Conservation (phyloP, 2,329 filamentous ascomycete genomes). For the Talaromyces amestolkiae region DNA sequence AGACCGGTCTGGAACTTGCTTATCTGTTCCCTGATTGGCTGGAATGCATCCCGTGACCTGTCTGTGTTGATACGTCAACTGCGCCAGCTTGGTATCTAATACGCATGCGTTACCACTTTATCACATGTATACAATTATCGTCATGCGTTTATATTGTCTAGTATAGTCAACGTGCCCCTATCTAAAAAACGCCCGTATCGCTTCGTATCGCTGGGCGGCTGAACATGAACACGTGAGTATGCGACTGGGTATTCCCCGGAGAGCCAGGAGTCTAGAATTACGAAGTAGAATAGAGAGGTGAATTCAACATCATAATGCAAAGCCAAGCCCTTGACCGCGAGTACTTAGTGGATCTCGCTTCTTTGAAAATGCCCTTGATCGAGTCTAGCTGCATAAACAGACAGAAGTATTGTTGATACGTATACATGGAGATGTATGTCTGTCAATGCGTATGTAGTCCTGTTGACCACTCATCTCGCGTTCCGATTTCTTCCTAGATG, state of each 20-base stretch:
- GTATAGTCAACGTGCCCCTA: background rate
- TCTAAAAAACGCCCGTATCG: background rate
- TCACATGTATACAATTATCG: background rate
- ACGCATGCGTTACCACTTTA: slow-evolving; percentile 1
- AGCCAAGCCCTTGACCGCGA: slow-evolving; percentile 15
- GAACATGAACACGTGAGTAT: background rate
- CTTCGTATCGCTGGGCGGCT: background rate
- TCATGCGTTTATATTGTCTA: background rate
- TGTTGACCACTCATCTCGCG: background rate
- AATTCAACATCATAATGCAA: background rate
- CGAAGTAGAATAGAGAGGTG: background rate
- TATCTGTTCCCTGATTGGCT: background rate
- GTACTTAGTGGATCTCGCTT: slow-evolving; percentile 9
- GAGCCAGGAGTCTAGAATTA: background rate
- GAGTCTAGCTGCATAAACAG: background rate
- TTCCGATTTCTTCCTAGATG: slow-evolving; percentile 14
- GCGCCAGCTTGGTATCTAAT: background rate
- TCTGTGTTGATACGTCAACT: slow-evolving; percentile 15
- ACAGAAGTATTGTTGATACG: background rate
- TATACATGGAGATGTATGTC: background rate
- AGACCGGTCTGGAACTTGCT: slow-evolving; percentile 13
- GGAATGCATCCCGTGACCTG: slow-evolving; percentile 15
- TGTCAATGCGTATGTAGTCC: slow-evolving; percentile 3
- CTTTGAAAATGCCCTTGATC: background rate
- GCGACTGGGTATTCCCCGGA: slow-evolving; percentile 1